Evolutionary conservation across 78 protist genomes (phyloP).

Genomic region (Thecamonas trahens): DNA sequence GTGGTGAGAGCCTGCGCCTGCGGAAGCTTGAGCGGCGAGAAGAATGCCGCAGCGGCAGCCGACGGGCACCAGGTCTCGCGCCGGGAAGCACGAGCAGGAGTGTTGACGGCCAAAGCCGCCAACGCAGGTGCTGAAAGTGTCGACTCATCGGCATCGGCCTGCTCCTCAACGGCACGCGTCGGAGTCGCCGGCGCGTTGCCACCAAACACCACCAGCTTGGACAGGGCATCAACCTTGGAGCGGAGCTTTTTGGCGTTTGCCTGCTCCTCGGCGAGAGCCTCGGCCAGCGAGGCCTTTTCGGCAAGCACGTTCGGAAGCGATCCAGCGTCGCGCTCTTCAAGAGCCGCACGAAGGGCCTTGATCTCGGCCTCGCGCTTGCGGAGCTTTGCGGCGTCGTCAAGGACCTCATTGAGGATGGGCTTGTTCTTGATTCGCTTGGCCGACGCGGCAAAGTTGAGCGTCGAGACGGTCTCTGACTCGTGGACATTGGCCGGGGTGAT

Average conservation of each 20-base stretch:
- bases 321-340: neutral
- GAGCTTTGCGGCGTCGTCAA: neutral
- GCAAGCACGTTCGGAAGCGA: neutral
- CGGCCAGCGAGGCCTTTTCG: neutral
- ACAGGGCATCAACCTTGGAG: neutral
- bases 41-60: too few species aligned
- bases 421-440: constrained; percentile 77
- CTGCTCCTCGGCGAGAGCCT: neutral
- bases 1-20: too few species aligned
- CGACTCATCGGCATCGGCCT: too few species aligned
- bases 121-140: too few species aligned
- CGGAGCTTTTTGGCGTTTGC: neutral
- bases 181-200: too few species aligned
- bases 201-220: neutral
- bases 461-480: constrained; percentile 41
- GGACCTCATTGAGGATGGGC: constrained; percentile 70
- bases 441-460: constrained; percentile 75
- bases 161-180: too few species aligned
- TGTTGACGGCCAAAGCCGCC: too few species aligned
- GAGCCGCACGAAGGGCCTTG: neutral
- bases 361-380: neutral
- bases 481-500: constrained; percentile 48
- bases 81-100: too few species aligned
- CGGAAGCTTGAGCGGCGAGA: too few species aligned
- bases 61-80: too few species aligned